Percentiles rank a stretch among this genome's conserved stretches.
Evolutionary conservation across 441 rosid species (phyloP).

Genomic region (Biscutella laevigata): DNA sequence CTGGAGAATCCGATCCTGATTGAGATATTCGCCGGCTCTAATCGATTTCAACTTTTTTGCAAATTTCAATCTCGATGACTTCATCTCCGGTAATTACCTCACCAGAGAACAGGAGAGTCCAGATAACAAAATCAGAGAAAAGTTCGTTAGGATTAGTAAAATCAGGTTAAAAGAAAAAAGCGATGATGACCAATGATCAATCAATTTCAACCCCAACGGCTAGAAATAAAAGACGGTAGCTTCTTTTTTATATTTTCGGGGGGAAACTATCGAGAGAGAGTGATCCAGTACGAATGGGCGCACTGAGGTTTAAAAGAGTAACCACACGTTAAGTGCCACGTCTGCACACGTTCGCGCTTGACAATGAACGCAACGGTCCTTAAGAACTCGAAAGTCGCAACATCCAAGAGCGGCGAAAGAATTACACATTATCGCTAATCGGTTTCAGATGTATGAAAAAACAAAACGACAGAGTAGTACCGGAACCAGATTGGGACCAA

Average conservation of each 20-base stretch:
- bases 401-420: neutral
- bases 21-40: slow-evolving; percentile 52
- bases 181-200: slow-evolving; percentile 3
- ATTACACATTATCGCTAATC: neutral
- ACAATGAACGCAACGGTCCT: neutral
- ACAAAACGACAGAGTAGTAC: neutral
- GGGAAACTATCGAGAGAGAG: slow-evolving; percentile 5
- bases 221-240: slow-evolving; percentile 32
- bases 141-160: neutral
- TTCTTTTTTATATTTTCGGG: slow-evolving; percentile 7
- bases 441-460: neutral
- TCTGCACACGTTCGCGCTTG: neutral
- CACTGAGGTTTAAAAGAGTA: neutral
- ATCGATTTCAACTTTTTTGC: slow-evolving; percentile 61
- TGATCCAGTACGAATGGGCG: neutral
- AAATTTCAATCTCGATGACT: slow-evolving; percentile 64
- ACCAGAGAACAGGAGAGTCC: slow-evolving; percentile 1
- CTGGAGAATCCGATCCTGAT: slow-evolving; percentile 57
- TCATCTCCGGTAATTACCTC: slow-evolving; percentile 32
- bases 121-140: slow-evolving; percentile 2
- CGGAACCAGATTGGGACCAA: neutral
- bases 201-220: slow-evolving; percentile 43
- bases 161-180: slow-evolving; percentile 14
- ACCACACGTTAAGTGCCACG: slow-evolving; percentile 7
- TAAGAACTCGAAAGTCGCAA: neutral